These are phyloP conservation scores for Trametes maxima DNA, from an alignment of 768 basidiomycete genomes.

Conservation along the genomic window DNA sequence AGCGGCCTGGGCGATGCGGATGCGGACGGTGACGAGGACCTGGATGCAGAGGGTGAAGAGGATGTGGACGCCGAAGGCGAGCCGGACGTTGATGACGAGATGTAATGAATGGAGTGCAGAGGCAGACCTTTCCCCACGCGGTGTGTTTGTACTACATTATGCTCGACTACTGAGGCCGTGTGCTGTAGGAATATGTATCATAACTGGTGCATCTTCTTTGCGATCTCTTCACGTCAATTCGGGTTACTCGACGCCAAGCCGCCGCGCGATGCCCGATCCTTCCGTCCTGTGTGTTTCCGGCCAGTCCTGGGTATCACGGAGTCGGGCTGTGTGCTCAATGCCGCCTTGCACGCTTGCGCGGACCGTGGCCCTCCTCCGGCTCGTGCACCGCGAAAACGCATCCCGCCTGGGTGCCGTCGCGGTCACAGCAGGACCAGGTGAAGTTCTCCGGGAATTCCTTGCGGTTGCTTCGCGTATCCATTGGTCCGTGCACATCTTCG, in stretches of 20 bases:
- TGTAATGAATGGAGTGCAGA: slow-evolving; percentile 4
- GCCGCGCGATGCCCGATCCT: too few species aligned
- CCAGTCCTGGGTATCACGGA: too few species aligned
- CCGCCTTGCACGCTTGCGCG: neutral
- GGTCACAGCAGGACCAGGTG: slow-evolving; percentile 54
- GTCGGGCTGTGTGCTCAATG: too few species aligned
- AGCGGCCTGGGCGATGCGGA: neutral
- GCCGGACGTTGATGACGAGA: slow-evolving; percentile 30
- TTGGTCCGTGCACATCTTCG: slow-evolving; percentile 48
- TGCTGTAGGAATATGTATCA: slow-evolving; percentile 21
- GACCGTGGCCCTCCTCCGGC: neutral
- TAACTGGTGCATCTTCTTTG: slow-evolving; percentile 6
- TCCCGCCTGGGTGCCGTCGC: slow-evolving; percentile 40
- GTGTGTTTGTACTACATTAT: slow-evolving; percentile 21
- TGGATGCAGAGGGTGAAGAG: slow-evolving; percentile 35
- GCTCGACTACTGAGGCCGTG: slow-evolving; percentile 15
- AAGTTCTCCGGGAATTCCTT: slow-evolving; percentile 49
- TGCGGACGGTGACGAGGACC: slow-evolving; percentile 28
- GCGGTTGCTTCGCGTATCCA: slow-evolving; percentile 45
- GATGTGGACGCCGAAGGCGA: slow-evolving; percentile 37
- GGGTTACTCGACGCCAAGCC: too few species aligned
- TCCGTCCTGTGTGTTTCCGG: too few species aligned
- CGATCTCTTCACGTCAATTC: neutral
- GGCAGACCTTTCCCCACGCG: neutral
- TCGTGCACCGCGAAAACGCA: slow-evolving; percentile 35